phyloP scores from a whole-genome alignment of 176 grass and related monocot genomes.

The Eleusine indica region DNA sequence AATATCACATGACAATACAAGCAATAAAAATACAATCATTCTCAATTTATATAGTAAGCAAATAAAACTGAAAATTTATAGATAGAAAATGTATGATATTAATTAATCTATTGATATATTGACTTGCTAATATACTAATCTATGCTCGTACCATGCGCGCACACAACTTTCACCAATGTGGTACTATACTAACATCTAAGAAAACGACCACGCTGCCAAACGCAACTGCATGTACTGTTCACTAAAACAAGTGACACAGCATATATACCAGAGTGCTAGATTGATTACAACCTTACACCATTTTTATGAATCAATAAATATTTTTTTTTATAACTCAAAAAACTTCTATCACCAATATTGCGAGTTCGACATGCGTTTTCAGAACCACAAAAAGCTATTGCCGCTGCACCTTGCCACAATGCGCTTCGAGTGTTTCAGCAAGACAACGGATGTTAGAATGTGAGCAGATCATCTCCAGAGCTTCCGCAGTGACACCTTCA shows the following conservation, averaged over 20 bases:
- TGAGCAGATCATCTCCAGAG: slow-evolving; percentile 61
- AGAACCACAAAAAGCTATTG: not conserved
- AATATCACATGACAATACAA: too few species aligned
- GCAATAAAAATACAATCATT: too few species aligned
- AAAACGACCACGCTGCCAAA: not conserved
- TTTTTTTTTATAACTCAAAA: not conserved
- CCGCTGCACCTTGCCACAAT: not conserved
- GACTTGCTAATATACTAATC: too few species aligned
- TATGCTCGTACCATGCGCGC: too few species aligned
- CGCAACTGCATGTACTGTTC: too few species aligned
- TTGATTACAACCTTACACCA: not conserved
- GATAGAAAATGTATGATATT: too few species aligned
- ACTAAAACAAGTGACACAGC: too few species aligned
- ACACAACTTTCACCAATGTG: too few species aligned
- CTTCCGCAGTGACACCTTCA: slow-evolving; percentile 83
- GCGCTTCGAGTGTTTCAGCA: not conserved
- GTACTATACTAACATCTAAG: not conserved
- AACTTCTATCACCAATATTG: not conserved
- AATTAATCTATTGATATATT: too few species aligned
- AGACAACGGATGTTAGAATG: not conserved
- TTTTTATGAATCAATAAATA: not conserved
- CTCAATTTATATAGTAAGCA: too few species aligned
- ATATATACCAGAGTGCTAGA: not conserved
- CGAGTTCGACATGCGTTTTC: not conserved
- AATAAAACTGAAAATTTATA: too few species aligned